These are phyloP conservation scores for Penicillium egyptiacum DNA, from an alignment of 495 filamentous ascomycete genomes.

Conservation along the genomic window DNA sequence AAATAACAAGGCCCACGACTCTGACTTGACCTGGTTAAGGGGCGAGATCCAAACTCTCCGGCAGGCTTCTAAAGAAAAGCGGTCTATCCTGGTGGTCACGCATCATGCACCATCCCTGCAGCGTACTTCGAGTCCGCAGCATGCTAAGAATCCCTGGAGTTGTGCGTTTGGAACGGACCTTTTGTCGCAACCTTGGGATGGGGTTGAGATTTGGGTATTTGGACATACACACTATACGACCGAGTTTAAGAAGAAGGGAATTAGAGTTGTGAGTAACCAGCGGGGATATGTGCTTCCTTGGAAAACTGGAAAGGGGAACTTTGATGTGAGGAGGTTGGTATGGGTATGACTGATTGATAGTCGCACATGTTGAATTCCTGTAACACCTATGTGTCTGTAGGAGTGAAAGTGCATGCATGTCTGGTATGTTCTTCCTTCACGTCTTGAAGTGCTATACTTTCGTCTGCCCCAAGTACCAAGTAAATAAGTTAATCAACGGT, in stretches of 20 bases:
- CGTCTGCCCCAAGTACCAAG: too few relatives aligned
- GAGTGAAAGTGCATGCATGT: too few relatives aligned
- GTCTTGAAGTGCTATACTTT: too few relatives aligned
- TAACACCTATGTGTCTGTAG: too few relatives aligned
- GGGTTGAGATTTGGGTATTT: slow-evolving; percentile 50
- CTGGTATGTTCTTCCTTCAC: too few relatives aligned
- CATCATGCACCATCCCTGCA: slow-evolving; percentile 53
- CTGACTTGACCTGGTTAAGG: slow-evolving; percentile 49
- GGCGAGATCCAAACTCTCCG: slow-evolving; percentile 27
- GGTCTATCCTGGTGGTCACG: slow-evolving; percentile 50
- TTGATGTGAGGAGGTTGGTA: slow-evolving; percentile 28
- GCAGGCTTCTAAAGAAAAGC: slow-evolving; percentile 7
- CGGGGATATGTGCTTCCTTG: slow-evolving; percentile 48
- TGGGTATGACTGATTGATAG: not conserved
- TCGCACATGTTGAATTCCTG: too few relatives aligned
- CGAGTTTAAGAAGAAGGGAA: slow-evolving; percentile 37
- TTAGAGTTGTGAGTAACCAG: slow-evolving; percentile 54
- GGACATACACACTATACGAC: slow-evolving; percentile 55
- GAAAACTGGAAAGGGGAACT: slow-evolving; percentile 14
- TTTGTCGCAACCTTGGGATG: slow-evolving; percentile 18
- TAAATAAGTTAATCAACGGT: not conserved
- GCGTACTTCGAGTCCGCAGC: slow-evolving; percentile 43
- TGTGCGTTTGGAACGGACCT: slow-evolving; percentile 56
- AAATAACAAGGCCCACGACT: slow-evolving; percentile 47
- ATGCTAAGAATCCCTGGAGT: slow-evolving; percentile 42